A percentile compares a stretch with the other conserved stretches of the same genome.
phyloP scores from a whole-genome alignment of 176 grass and related monocot species.

The Musa schizocarpa region DNA sequence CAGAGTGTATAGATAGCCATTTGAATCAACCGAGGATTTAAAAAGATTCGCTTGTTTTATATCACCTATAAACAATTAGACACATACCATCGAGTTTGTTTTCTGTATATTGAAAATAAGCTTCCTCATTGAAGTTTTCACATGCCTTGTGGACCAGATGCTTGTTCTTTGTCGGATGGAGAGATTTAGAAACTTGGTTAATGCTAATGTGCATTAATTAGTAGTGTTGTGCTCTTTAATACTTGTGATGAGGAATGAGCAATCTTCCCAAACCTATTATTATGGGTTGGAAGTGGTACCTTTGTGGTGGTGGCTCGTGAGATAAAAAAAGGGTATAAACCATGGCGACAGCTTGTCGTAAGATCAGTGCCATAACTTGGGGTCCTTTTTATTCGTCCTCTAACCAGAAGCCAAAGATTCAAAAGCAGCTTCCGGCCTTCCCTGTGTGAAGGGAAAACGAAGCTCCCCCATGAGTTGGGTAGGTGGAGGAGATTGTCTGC shows the following conservation, averaged over 20 bases:
- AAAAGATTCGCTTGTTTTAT: neutral
- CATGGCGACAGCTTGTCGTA: too few relatives aligned
- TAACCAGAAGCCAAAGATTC: too few relatives aligned
- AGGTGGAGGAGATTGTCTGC: too few relatives aligned
- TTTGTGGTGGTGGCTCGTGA: too few relatives aligned
- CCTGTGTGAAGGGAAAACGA: too few relatives aligned
- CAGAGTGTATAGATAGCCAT: conserved; percentile 23
- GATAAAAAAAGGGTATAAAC: too few relatives aligned
- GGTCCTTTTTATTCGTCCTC: too few relatives aligned
- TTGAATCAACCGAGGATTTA: neutral
- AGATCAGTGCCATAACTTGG: too few relatives aligned
- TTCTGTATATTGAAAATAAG: conserved; percentile 2
- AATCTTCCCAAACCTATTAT: neutral
- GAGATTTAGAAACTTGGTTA: neutral
- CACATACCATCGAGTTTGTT: neutral
- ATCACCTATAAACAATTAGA: neutral
- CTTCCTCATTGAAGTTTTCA: neutral
- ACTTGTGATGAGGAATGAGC: neutral
- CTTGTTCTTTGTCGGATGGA: neutral
- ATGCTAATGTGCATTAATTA: neutral
- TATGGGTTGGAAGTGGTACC: too few relatives aligned
- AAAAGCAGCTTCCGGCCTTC: too few relatives aligned
- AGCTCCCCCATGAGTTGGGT: too few relatives aligned
- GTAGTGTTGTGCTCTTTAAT: neutral
- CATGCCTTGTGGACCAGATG: neutral